phyloP scores from a whole-genome alignment of 495 filamentous ascomycete species.

The Filosporella fistucella region DNA sequence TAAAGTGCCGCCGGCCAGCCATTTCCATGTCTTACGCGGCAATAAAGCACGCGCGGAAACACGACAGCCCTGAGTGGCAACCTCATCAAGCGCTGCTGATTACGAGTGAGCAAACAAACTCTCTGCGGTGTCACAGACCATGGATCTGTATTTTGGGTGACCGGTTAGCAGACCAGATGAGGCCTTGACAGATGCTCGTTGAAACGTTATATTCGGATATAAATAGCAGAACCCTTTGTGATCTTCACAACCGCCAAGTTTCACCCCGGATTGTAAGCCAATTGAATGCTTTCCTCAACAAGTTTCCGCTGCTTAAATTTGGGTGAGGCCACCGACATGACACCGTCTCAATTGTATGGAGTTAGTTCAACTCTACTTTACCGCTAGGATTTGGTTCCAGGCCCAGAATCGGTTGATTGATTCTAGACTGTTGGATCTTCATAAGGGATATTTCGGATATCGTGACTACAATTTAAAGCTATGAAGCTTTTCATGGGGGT shows the following conservation, averaged over 20 bases:
- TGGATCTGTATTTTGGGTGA: background rate
- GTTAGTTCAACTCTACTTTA: constrained; percentile 4
- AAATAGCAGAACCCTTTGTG: constrained; percentile 12
- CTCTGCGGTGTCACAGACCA: constrained; percentile 5
- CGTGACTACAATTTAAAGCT: background rate
- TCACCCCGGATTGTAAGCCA: constrained; percentile 6
- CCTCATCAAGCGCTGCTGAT: constrained; percentile 13
- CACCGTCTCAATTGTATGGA: background rate
- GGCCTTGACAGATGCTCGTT: constrained; percentile 5
- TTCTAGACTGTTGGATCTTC: background rate
- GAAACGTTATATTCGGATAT: constrained; percentile 11
- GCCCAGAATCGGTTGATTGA: background rate
- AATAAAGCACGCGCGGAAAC: constrained; percentile 17
- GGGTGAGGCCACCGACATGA: background rate
- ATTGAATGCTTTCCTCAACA: background rate
- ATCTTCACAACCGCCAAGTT: constrained; percentile 12
- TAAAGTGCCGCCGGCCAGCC: background rate
- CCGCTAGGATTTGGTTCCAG: constrained; percentile 1
- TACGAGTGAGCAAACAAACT: background rate
- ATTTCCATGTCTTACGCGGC: constrained; percentile 14
- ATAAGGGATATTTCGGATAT: background rate
- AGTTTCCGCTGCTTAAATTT: background rate
- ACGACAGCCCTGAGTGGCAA: constrained; percentile 3
- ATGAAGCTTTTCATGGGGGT: background rate
- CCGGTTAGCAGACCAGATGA: background rate